A percentile compares a stretch with the other conserved stretches of the same genome.
phyloP scores from a whole-genome alignment of 73 alveolate species.

The Paramecium octaurelia region DNA sequence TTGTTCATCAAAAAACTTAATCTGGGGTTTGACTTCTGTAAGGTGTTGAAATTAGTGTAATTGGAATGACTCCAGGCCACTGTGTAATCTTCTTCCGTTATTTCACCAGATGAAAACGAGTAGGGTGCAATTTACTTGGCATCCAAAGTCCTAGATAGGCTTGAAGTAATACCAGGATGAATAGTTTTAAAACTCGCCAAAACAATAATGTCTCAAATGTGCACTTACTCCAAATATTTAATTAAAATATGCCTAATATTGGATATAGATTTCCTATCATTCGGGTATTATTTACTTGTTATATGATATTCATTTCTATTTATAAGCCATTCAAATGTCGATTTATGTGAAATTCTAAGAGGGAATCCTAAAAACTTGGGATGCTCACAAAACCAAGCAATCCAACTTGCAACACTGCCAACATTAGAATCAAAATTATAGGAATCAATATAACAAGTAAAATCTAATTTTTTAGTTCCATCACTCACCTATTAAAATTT shows the following conservation, averaged over 20 bases:
- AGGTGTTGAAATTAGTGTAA: neutral
- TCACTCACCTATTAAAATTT: neutral
- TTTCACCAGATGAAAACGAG: neutral
- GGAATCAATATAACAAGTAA: constrained; percentile 25
- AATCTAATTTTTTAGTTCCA: constrained; percentile 40
- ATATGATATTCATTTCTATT: constrained; percentile 15
- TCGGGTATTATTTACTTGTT: neutral
- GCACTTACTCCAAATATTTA: constrained; percentile 29
- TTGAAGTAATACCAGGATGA: neutral
- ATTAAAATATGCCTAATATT: constrained; percentile 29
- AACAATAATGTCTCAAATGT: constrained; percentile 33
- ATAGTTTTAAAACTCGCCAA: constrained; percentile 36
- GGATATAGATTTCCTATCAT: constrained; percentile 13
- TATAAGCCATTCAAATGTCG: neutral
- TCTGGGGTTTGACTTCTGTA: neutral
- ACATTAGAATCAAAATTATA: neutral
- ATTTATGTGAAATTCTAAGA: constrained; percentile 9
- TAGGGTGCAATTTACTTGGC: neutral
- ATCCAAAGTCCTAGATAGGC: neutral
- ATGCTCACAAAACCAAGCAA: constrained; percentile 41
- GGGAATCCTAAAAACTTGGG: constrained; percentile 41
- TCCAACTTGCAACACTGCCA: constrained; percentile 29
- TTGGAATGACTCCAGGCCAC: constrained; percentile 12
- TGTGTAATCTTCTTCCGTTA: neutral
- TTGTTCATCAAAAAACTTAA: neutral